Conservation (phyloP, 169 alveolate species). For the Plasmodium ovale region DNA sequence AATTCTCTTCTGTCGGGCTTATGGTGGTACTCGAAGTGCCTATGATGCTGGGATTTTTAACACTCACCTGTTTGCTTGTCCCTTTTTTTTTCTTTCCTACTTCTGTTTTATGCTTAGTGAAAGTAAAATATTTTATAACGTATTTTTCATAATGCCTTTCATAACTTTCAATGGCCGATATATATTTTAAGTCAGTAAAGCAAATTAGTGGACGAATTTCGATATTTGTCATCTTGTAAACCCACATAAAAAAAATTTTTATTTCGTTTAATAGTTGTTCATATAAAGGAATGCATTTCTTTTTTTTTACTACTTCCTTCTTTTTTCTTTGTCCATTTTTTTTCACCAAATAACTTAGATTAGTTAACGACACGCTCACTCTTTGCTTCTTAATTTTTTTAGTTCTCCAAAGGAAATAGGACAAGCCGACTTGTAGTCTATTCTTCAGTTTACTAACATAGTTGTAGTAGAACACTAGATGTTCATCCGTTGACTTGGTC, state of each 20-base stretch:
- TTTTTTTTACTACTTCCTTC: constrained; percentile 22
- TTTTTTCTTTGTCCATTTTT: constrained; percentile 11
- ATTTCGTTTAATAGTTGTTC: constrained; percentile 66
- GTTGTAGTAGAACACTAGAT: constrained; percentile 50
- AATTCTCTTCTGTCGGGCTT: too few species aligned
- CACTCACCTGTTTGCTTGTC: too few species aligned
- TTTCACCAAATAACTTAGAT: constrained; percentile 22
- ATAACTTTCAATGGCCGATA: constrained; percentile 26
- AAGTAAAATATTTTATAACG: constrained; percentile 2
- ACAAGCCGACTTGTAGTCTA: constrained; percentile 41
- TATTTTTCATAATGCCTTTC: constrained; percentile 36
- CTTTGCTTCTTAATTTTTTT: constrained; percentile 35
- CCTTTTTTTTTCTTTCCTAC: too few species aligned
- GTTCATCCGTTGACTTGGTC: constrained; percentile 74
- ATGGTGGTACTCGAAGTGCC: too few species aligned
- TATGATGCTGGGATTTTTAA: too few species aligned
- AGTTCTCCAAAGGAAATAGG: constrained; percentile 29
- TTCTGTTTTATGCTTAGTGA: too few species aligned
- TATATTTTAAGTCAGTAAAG: constrained; percentile 48
- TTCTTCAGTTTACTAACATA: constrained; percentile 47
- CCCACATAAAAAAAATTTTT: constrained; percentile 65
- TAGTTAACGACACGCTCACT: constrained; percentile 3
- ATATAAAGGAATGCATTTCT: constrained; percentile 40
- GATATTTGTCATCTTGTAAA: constrained; percentile 52
- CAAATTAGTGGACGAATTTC: constrained; percentile 64